Percentiles rank a stretch among this genome's conserved stretches.
phyloP scores from a whole-genome alignment of 2,329 filamentous ascomycete genomes.

The Aureobasidium sp. region DNA sequence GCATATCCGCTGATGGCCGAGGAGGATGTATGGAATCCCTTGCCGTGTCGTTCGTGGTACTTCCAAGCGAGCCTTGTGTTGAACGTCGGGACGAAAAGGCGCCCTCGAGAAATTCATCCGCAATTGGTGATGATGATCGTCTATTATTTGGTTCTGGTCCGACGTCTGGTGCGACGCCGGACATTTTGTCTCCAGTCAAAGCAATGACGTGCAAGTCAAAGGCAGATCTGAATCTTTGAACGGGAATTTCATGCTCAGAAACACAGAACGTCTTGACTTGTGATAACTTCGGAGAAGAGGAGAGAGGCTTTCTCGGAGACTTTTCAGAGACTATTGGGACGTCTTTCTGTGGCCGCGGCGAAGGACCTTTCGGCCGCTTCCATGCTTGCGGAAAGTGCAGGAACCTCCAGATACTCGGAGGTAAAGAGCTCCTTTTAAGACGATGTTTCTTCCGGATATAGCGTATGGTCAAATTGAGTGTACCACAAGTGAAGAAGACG shows the following conservation, averaged over 20 bases:
- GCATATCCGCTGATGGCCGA: background rate
- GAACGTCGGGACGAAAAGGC: background rate
- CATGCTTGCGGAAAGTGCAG: background rate
- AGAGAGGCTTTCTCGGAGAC: background rate
- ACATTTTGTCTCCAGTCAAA: background rate
- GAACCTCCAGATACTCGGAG: background rate
- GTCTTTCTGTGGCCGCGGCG: background rate
- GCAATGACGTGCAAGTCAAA: conserved; percentile 2
- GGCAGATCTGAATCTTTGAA: background rate
- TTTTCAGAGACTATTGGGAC: background rate
- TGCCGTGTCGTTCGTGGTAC: background rate
- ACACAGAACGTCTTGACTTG: conserved; percentile 9
- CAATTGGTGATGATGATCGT: background rate
- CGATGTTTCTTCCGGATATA: conserved; percentile 8
- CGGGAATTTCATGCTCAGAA: conserved; percentile 9
- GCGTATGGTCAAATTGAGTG: conserved; percentile 1
- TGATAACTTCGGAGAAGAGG: background rate
- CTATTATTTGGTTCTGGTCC: background rate
- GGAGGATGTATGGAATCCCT: conserved; percentile 4
- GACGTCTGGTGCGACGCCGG: background rate
- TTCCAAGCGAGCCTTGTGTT: background rate
- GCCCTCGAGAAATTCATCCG: background rate
- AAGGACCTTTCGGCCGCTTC: background rate
- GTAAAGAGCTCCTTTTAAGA: background rate
- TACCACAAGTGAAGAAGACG: conserved; percentile 9